Evolutionary conservation across 208 protist genomes (phyloP), one percentile per base, ranked within the genome.

Genomic region (Trypanosoma rangeli): DNA sequence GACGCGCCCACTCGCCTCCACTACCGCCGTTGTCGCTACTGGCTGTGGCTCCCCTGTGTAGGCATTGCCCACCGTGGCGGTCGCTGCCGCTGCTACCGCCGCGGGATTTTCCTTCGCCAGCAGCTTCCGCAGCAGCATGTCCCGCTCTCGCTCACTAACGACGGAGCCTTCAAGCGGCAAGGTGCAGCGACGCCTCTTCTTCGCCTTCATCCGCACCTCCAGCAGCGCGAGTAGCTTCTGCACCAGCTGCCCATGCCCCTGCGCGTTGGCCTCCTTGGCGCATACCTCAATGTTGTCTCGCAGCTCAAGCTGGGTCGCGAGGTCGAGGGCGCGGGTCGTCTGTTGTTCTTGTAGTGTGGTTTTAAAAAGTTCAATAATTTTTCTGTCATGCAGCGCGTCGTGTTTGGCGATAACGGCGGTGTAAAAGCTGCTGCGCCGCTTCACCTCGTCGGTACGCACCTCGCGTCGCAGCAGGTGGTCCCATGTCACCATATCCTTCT

Each of bases 261-360:
- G 70, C 13, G 39, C 68, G 69, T 94, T 93, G 20, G 90, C 90
- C 60, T 78, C 50, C 58, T 83, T 70, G 26, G 86, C 88, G 62
- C 86, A 93, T 53, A 65, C 61, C 66, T 89, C 80, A 31, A 96
- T 70, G 50, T 87, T 89, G 71, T 96, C 90, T 50, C 87, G 82
- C 33, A 94, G 78, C 71, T 96, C 86, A 74, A 96, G 77, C 68
- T 79, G 70, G 63, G 80, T 90, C 12, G 90, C 90, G 46, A 96
- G 68, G 64, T 96, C 90, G 18, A 94, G 35, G 22, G 90, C 90
- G 35, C 87, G 82, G 10, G 84, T 85, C 24, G 83, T 90, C 50
- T 91, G 83, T 68, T 94, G 88, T 50, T 74, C 78, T 49, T 81
- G 72, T 18, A 93, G 64, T 20, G 90, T 88, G 28, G 16, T 57